Base-by-base conservation (phyloP, 2,329 filamentous ascomycete species). In the Dactylella cylindrospora region DNA sequence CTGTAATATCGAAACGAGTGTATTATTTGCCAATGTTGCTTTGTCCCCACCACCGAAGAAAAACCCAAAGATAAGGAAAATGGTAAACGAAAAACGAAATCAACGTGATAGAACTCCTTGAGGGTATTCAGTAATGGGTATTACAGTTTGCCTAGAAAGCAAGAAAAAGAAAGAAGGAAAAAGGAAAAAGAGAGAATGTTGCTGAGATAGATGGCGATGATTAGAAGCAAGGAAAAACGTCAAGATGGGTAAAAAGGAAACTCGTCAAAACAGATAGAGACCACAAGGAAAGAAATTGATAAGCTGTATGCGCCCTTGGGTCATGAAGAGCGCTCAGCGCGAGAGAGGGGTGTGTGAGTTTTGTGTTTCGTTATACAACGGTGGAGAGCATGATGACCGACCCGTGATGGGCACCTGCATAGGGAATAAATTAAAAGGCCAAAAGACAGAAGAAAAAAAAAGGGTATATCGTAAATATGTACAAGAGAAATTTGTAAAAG, bases 71-170 rank as follows among this genome's bases (percentile, higher is more conserved):
- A 4, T 33, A 40, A 49, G 39, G 25, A 29, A 53, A 61, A 62
- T 15, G 22, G 23, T 15, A 20, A 45, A 51, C 13, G 22, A 38
- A 45, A 29, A 29, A 3, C 19, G 35, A 33, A 36, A 31, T 17
- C 31, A 54, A 33, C n/a, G 32, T 45, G 25, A 54, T 23, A 43
- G 50, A 53, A 62, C 47, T 53, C 47, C 55, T 46, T 47, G 43
- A 62, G 55, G 55, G 55, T 62, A 62, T 62, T 62, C 47, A 49
- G 26, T n/a, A n/a, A 61, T 62, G 55, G 55, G 55, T 62, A 62
- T 62, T 53, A 62, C 55, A 62, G 41, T 49, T 50, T 43, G 41
- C 49, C 31, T 49, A 62, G 44, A 28, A 35, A 35, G 47, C 33
- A 40, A 54, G 44, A 17, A 46, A 41, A 39, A 61, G 29, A 22